phyloP scores from a whole-genome alignment of 306 rosid species.

The Sicyos edulis region DNA sequence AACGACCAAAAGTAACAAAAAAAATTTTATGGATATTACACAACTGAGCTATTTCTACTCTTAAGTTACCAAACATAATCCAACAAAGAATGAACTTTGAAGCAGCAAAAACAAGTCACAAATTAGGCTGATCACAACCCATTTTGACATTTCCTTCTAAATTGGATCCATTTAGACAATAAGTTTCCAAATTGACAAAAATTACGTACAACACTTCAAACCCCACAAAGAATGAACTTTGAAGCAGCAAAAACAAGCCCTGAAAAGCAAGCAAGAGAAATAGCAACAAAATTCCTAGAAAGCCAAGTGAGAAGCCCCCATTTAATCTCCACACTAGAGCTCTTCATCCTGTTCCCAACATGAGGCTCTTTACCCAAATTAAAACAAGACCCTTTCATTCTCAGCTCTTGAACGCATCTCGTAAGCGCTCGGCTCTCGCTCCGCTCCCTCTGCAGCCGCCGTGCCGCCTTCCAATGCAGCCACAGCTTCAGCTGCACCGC shows the following conservation, averaged over 20 bases:
- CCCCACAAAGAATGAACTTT: constrained; percentile 56
- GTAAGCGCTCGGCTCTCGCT: constrained; percentile 40
- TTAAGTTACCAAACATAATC: too few species aligned
- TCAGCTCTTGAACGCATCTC: constrained; percentile 69
- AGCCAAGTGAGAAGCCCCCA: constrained; percentile 65
- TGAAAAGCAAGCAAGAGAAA: constrained; percentile 57
- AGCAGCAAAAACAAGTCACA: too few species aligned
- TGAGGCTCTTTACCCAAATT: constrained; percentile 65
- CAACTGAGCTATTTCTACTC: too few species aligned
- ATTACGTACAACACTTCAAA: constrained; percentile 13
- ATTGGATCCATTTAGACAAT: too few species aligned
- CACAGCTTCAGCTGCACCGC: constrained; percentile 49
- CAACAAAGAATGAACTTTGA: too few species aligned
- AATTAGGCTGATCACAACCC: too few species aligned
- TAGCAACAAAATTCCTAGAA: constrained; percentile 35
- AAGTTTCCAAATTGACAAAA: too few species aligned
- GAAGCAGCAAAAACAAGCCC: constrained; percentile 55
- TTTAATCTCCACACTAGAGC: constrained; percentile 84
- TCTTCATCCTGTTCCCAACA: constrained; percentile 64
- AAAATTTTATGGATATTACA: too few species aligned
- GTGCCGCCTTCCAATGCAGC: constrained; percentile 64
- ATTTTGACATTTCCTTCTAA: too few species aligned
- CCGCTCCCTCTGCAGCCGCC: constrained; percentile 50
- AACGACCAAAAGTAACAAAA: too few species aligned
- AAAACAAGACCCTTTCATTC: constrained; percentile 88